These are phyloP conservation scores for Neopestalotiopsis sp. DNA, from an alignment of 2,329 filamentous ascomycete species.

Conservation along the genomic window DNA sequence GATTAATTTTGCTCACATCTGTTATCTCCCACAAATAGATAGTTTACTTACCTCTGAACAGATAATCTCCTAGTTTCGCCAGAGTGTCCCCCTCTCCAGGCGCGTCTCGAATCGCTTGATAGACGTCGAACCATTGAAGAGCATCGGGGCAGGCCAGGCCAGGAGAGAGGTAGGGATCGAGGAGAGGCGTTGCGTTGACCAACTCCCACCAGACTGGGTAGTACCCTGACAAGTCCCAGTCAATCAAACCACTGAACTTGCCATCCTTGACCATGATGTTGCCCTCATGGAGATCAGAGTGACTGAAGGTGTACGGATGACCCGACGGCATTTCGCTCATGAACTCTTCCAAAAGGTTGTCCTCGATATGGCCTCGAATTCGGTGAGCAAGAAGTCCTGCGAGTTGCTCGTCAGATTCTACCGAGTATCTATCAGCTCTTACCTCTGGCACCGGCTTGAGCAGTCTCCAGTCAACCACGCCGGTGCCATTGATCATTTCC, in stretches of 20 bases:
- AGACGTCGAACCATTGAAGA: constrained; percentile 22
- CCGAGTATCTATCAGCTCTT: not conserved
- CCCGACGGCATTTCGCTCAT: constrained; percentile 23
- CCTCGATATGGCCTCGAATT: not conserved
- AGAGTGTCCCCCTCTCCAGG: not conserved
- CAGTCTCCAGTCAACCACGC: constrained; percentile 19
- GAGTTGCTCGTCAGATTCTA: not conserved
- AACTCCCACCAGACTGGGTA: constrained; percentile 25
- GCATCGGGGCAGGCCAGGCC: constrained; percentile 12
- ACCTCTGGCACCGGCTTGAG: constrained; percentile 6
- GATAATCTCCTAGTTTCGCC: not conserved
- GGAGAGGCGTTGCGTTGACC: constrained; percentile 17
- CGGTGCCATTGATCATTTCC: constrained; percentile 17
- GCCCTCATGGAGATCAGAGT: constrained; percentile 21
- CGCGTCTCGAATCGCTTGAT: constrained; percentile 18
- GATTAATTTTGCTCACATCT: too few species aligned
- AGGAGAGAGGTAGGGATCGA: constrained; percentile 16
- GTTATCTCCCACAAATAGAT: too few species aligned
- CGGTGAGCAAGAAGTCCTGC: not conserved
- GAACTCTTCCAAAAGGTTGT: not conserved
- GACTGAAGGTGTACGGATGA: constrained; percentile 21
- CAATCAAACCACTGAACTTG: constrained; percentile 19
- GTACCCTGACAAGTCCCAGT: constrained; percentile 22
- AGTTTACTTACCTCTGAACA: not conserved
- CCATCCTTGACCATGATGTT: constrained; percentile 26